Conservation (phyloP, 1,284 basidiomycete species). For the Cryptococcus wingfieldii region DNA sequence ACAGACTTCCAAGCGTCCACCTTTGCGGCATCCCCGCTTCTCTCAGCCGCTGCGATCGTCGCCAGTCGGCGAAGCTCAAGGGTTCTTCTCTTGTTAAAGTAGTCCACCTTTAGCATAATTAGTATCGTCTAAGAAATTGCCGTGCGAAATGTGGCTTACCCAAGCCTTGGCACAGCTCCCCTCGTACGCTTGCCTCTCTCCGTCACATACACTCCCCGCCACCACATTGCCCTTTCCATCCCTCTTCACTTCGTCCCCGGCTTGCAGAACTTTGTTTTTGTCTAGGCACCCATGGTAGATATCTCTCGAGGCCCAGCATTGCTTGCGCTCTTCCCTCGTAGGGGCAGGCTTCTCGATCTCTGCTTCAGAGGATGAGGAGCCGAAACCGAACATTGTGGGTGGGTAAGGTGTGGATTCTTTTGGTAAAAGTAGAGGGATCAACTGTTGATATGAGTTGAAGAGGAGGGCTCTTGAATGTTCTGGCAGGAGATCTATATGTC, state of each 20-base stretch:
- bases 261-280: constrained; percentile 34
- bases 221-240: constrained; percentile 35
- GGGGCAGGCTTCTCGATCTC: constrained; percentile 28
- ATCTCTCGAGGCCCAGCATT: constrained; percentile 50
- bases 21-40: constrained; percentile 24
- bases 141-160: constrained; percentile 37
- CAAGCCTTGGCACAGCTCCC: constrained; percentile 48
- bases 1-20: constrained; percentile 23
- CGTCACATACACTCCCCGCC: constrained; percentile 28
- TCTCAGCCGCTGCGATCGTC: constrained; percentile 43
- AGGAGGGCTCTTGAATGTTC: no score
- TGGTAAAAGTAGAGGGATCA: no score
- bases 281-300: constrained; percentile 49
- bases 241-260: constrained; percentile 19
- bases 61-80: constrained; percentile 47
- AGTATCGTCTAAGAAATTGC: not conserved
- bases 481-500: no score
- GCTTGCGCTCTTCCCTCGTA: constrained; percentile 42
- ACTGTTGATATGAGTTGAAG: no score
- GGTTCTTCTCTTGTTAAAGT: constrained; percentile 51
- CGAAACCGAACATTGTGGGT: constrained; percentile 16
- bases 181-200: constrained; percentile 41
- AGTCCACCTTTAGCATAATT: constrained; percentile 44
- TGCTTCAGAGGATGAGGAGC: constrained; percentile 7
- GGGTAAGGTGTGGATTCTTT: no score